These are phyloP conservation scores for Candida pseudoviswanathii DNA, from an alignment of 1,139 yeast genomes.

Conservation along the genomic window DNA sequence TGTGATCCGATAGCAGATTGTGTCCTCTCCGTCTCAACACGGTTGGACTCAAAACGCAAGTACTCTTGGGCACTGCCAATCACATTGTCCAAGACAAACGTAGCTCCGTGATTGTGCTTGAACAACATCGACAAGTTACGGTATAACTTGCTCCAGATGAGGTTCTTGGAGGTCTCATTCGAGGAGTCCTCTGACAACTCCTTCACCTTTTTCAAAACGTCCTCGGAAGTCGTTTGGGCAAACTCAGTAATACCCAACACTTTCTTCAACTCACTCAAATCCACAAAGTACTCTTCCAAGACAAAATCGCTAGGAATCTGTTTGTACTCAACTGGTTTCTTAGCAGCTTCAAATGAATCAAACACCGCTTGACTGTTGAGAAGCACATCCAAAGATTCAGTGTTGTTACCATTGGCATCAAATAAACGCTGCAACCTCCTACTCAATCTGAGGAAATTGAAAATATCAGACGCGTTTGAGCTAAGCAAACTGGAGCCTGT, in stretches of 20 bases:
- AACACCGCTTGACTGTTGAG: conserved; percentile 29
- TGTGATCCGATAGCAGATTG: conserved; percentile 5
- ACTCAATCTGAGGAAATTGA: conserved; percentile 24
- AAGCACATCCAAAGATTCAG: conserved; percentile 37
- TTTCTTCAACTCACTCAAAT: conserved; percentile 30
- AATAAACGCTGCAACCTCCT: conserved; percentile 26
- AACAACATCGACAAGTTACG: conserved; percentile 36
- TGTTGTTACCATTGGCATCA: conserved; percentile 30
- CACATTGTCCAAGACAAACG: conserved; percentile 41
- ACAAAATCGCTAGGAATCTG: conserved; percentile 42
- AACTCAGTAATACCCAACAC: conserved; percentile 18
- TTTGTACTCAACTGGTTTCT: conserved; percentile 20
- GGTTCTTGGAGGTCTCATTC: conserved; percentile 20
- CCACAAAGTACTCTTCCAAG: conserved; percentile 37
- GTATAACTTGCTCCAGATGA: conserved; percentile 29
- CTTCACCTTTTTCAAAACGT: conserved; percentile 13
- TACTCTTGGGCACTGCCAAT: conserved; percentile 33
- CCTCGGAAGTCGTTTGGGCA: conserved; percentile 9
- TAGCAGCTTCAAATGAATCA: conserved; percentile 15
- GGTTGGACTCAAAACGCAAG: conserved; percentile 25
- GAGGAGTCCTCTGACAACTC: conserved; percentile 17
- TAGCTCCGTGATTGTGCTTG: conserved; percentile 31
- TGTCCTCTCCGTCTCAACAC: neutral
- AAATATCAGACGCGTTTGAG: conserved; percentile 21
- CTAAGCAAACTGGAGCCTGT: conserved; percentile 20